These are phyloP conservation scores for Candida rishiriensis DNA, from an alignment of 805 yeast species.

Conservation along the genomic window DNA sequence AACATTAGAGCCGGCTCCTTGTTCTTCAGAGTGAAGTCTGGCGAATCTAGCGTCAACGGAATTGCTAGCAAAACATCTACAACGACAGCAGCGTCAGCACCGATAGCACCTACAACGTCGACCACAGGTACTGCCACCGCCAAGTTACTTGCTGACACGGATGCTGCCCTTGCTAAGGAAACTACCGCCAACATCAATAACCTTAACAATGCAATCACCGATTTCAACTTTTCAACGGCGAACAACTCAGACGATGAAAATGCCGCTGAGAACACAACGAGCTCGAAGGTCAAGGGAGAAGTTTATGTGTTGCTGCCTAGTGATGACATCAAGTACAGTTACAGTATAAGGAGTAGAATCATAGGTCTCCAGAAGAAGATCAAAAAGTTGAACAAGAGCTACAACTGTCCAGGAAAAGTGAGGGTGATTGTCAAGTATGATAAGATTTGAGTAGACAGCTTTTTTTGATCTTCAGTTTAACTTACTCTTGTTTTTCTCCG, in stretches of 20 bases:
- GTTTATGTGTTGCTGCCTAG: conserved; percentile 35
- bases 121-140: conserved; percentile 2
- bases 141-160: too few species aligned
- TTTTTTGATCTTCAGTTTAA: not conserved
- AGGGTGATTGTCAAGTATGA: conserved; percentile 45
- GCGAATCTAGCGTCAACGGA: not conserved
- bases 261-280: conserved; percentile 28
- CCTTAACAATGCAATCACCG: not conserved
- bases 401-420: conserved; percentile 43
- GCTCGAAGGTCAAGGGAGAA: conserved; percentile 23
- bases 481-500: not conserved
- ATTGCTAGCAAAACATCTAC: conserved; percentile 9
- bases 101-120: conserved; percentile 2
- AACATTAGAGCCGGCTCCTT: conserved; percentile 59
- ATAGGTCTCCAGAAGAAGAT: conserved; percentile 56
- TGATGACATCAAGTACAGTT: conserved; percentile 54
- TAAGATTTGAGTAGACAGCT: conserved; percentile 2
- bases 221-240: conserved; percentile 5
- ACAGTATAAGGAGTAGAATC: conserved; percentile 55
- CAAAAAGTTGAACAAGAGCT: conserved; percentile 46
- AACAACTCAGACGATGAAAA: conserved; percentile 20
- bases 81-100: conserved; percentile 2
- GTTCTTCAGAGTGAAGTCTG: conserved; percentile 36
- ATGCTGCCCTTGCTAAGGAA: not conserved
- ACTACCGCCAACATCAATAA: not conserved